These are phyloP conservation scores for Amborella trichopoda DNA, from an alignment of 164 flowering plant species.

Conservation along the genomic window DNA sequence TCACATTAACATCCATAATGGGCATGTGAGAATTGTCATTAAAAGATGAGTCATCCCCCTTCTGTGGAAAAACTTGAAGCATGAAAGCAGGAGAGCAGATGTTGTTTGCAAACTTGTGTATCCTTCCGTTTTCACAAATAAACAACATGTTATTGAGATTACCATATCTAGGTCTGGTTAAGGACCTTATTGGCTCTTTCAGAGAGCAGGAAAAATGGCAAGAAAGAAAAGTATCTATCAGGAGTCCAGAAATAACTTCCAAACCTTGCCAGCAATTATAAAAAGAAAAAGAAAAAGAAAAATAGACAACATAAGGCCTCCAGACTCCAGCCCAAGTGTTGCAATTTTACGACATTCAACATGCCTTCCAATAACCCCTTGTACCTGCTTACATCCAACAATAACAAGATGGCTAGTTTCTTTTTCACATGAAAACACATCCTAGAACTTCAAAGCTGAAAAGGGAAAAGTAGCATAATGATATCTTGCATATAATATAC, in stretches of 20 bases:
- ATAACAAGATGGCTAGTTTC: too few species aligned
- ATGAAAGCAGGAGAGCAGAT: constrained; percentile 76
- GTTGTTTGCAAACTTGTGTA: constrained; percentile 91
- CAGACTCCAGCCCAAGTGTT: too few species aligned
- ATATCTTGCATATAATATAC: too few species aligned
- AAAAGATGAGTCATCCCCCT: constrained; percentile 14
- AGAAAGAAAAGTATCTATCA: background rate
- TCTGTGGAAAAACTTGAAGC: constrained; percentile 57
- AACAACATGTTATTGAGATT: constrained; percentile 88
- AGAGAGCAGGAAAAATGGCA: background rate
- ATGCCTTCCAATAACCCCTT: too few species aligned
- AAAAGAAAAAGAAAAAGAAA: too few species aligned
- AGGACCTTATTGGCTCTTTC: constrained; percentile 34
- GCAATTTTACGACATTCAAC: too few species aligned
- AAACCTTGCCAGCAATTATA: too few species aligned
- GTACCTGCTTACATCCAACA: too few species aligned
- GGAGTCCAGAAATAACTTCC: background rate
- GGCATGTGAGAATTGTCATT: constrained; percentile 14
- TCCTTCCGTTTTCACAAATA: constrained; percentile 87
- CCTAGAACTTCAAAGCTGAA: too few species aligned
- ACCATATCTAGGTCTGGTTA: constrained; percentile 63
- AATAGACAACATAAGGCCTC: too few species aligned
- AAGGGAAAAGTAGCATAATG: too few species aligned
- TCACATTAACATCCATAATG: constrained; percentile 11
- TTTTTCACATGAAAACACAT: too few species aligned